Conservation (phyloP, 1,139 yeast genomes). For the Candida glucosophila region DNA sequence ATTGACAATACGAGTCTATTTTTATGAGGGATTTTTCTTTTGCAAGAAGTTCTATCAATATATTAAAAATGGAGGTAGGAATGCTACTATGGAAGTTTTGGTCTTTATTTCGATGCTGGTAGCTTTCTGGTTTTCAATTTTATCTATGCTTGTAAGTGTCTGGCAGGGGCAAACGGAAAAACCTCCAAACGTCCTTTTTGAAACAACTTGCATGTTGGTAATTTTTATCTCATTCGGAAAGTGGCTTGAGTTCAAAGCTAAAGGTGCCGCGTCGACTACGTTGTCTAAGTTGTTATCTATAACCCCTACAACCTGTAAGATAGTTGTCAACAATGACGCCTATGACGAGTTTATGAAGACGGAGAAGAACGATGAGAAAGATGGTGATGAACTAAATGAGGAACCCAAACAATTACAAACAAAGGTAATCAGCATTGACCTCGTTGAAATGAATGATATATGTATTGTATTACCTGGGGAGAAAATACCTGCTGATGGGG, state of each 20-base stretch:
- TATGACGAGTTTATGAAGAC: constrained; percentile 15
- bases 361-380: constrained; percentile 4
- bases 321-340: constrained; percentile 35
- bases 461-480: constrained; percentile 79
- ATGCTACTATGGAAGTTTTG: constrained; percentile 93
- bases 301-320: constrained; percentile 70
- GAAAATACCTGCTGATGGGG: constrained; percentile 88
- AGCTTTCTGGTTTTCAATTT: constrained; percentile 66
- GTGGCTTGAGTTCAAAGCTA: constrained; percentile 84
- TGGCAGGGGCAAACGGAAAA: constrained; percentile 25
- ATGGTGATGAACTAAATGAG: constrained; percentile 2
- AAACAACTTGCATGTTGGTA: constrained; percentile 78
- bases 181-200: constrained; percentile 74
- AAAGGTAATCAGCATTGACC: constrained; percentile 52
- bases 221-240: constrained; percentile 83
- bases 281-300: constrained; percentile 70
- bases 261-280: constrained; percentile 89
- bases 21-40: constrained; percentile 57
- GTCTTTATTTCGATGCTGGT: constrained; percentile 77
- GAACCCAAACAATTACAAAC: constrained; percentile 14
- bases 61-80: constrained; percentile 47
- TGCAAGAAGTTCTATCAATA: constrained; percentile 58
- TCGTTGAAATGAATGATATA: constrained; percentile 69
- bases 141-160: constrained; percentile 42
- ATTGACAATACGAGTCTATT: constrained; percentile 61